Percentiles rank a stretch among this genome's conserved stretches.
These are phyloP conservation scores for Ustilago trichophora DNA, from an alignment of 1,284 basidiomycete species.

Conservation along the genomic window DNA sequence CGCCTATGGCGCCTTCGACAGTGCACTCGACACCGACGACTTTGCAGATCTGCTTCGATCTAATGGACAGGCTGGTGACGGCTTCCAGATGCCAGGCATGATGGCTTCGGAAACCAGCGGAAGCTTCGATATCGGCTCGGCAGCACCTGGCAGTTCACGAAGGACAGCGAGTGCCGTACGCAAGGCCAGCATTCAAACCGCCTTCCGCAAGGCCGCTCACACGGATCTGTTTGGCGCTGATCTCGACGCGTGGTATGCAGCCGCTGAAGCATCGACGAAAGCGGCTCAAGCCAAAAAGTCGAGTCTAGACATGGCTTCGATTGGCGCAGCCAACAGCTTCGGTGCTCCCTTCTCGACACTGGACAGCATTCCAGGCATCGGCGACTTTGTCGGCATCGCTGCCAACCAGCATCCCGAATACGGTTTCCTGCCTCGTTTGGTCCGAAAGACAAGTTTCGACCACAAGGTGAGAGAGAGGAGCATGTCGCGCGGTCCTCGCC, in stretches of 20 bases:
- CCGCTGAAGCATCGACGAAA: slow-evolving; percentile 20
- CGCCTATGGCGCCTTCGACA: slow-evolving; percentile 34
- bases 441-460: slow-evolving; percentile 66
- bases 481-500: slow-evolving; percentile 53
- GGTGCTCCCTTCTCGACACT: slow-evolving; percentile 57
- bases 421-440: slow-evolving; percentile 63
- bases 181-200: slow-evolving; percentile 51
- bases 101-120: slow-evolving; percentile 1
- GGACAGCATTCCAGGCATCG: slow-evolving; percentile 64
- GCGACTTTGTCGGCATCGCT: slow-evolving; percentile 60
- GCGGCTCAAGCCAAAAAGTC: slow-evolving; percentile 28
- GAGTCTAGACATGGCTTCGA: slow-evolving; percentile 57
- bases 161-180: slow-evolving; percentile 32
- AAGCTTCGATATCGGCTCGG: slow-evolving; percentile 17
- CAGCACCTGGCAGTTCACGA: slow-evolving; percentile 14
- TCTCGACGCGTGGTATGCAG: slow-evolving; percentile 33
- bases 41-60: slow-evolving; percentile 30
- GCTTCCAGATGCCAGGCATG: slow-evolving; percentile 6
- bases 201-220: slow-evolving; percentile 58
- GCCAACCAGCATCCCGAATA: slow-evolving; percentile 66
- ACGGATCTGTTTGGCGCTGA: slow-evolving; percentile 56
- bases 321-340: slow-evolving; percentile 53
- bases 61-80: slow-evolving; percentile 5
- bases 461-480: slow-evolving; percentile 64
- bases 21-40: slow-evolving; percentile 41